phyloP scores from a whole-genome alignment of 495 filamentous ascomycete genomes.

The Lasiosphaeris hirsuta region DNA sequence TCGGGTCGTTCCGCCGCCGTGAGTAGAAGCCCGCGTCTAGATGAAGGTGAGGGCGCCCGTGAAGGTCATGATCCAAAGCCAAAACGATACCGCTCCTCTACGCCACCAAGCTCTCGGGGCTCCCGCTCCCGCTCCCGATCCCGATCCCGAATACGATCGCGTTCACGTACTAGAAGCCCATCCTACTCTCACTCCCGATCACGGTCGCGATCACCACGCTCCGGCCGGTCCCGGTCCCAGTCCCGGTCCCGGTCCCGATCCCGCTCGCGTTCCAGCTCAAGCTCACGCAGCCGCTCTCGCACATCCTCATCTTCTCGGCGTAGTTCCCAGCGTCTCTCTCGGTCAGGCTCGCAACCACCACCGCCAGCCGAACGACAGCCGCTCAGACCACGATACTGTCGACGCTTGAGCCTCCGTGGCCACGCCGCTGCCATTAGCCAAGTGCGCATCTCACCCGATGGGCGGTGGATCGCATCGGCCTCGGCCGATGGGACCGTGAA shows the following conservation, averaged over 20 bases:
- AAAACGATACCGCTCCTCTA: conserved; percentile 34
- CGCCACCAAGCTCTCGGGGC: conserved; percentile 16
- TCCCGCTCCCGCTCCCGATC: conserved; percentile 32
- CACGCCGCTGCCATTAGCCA: conserved; percentile 78
- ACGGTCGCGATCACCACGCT: conserved; percentile 34
- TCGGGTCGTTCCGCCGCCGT: conserved; percentile 30
- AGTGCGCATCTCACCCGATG: conserved; percentile 87
- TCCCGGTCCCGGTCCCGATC: conserved; percentile 36
- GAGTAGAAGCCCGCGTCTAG: conserved; percentile 24
- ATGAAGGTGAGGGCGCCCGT: not conserved
- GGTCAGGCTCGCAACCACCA: conserved; percentile 15
- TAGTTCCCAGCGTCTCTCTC: not conserved
- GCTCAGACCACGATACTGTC: conserved; percentile 35
- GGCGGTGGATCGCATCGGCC: conserved; percentile 81
- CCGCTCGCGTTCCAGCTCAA: conserved; percentile 25
- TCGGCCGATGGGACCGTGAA: conserved; percentile 87
- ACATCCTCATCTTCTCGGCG: conserved; percentile 16
- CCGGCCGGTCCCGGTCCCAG: conserved; percentile 33
- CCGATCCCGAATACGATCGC: conserved; percentile 15
- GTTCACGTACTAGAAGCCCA: conserved; percentile 22
- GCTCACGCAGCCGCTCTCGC: conserved; percentile 16
- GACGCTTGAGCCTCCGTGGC: conserved; percentile 53
- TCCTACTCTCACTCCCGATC: conserved; percentile 42
- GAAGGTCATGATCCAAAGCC: conserved; percentile 19
- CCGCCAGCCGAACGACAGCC: conserved; percentile 18